Base-by-base conservation (phyloP, 805 yeast genomes). In the Candida morakotiae region DNA sequence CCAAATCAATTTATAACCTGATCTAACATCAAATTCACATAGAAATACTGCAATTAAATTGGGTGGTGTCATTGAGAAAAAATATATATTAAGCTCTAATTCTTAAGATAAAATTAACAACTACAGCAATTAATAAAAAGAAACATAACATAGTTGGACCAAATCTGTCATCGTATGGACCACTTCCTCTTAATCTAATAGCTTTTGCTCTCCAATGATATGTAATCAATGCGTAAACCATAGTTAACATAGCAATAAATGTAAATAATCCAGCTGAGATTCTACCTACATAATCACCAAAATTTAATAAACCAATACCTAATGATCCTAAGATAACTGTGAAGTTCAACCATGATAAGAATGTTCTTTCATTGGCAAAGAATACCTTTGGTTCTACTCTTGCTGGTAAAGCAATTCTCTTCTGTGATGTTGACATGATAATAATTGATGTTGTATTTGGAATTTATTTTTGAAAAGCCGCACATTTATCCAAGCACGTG, bases 161-260 rank as follows among this genome's bases (percentile, higher is more conserved):
- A 49, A 93, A 83, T 58, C 98, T 79, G 64, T 93, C 99, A 57
- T 93, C 99, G 59, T 93, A 93, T n/a, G 98, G 98, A 33, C 98
- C 98, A 10, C 95, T 80, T 28, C 98, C 98, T 64, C 98, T 82
- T 66, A 91, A 77, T 64, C 99, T 82, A 50, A 93, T 93, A 42
- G 98, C 98, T 58, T 89, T 87, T 1, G 98, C 98, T 71, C 99
- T 86, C 98, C 98, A 94, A 64, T 93, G 99, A 62, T 93, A 93
- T 9, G 98, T 93, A 33, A 87, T 75, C 44, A 93, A 74, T 1
- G 99, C 98, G 55, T 93, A 93, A 2, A 83, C 75, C 99, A 93
- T 93, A 17, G 98, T 91, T 46, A 86, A 87, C 97, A 93, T 91
- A 45, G 98, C 95, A 39, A 93, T 89, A 43, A 91, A 71, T 3